Percentiles rank a stretch among this genome's conserved stretches.
phyloP scores from a whole-genome alignment of 2,329 filamentous ascomycete species.

The Cytospora mali region DNA sequence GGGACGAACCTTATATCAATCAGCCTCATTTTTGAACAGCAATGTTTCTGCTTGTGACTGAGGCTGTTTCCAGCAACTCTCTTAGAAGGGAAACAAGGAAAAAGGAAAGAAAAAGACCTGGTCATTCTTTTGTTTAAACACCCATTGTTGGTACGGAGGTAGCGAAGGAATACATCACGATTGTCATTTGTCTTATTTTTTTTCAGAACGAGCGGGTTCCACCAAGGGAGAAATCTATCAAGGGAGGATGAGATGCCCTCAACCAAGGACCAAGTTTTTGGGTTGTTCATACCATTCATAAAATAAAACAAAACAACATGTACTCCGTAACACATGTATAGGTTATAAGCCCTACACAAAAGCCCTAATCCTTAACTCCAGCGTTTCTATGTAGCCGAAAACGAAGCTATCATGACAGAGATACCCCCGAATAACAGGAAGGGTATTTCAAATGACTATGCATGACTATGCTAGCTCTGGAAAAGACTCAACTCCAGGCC shows the following conservation, averaged over 20 bases:
- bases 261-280: not conserved
- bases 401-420: not conserved
- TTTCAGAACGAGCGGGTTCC: not conserved
- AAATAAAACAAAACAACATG: not conserved
- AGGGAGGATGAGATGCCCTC: not conserved
- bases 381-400: conserved; percentile 8
- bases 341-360: not conserved
- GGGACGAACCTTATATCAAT: conserved; percentile 18
- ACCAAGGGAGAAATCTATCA: not conserved
- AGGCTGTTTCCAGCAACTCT: too few relatives aligned
- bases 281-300: not conserved
- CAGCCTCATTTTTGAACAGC: not conserved
- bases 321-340: not conserved
- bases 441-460: not conserved
- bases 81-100: too few relatives aligned
- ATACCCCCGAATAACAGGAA: not conserved
- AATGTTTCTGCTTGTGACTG: not conserved
- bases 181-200: not conserved
- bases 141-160: too few relatives aligned
- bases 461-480: not conserved
- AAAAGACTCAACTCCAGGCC: not conserved
- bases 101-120: too few relatives aligned
- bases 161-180: not conserved
- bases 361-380: conserved; percentile 13
- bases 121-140: too few relatives aligned